phyloP scores from a whole-genome alignment of 805 yeast genomes.

The Lachancea waltii region DNA sequence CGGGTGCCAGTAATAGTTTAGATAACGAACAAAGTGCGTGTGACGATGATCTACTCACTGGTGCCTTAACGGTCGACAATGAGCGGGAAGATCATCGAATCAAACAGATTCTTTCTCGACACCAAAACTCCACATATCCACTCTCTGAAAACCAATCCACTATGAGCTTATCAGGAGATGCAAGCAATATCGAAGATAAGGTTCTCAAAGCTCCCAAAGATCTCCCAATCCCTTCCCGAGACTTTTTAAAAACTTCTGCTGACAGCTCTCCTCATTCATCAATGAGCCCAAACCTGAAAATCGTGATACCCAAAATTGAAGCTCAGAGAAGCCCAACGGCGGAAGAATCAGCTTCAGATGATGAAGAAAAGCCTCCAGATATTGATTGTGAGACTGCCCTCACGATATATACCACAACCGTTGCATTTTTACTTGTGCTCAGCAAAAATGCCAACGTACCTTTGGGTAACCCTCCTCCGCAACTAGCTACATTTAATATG shows the following conservation, averaged over 20 bases:
- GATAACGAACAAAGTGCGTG: conserved; percentile 3
- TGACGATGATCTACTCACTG: conserved; percentile 1
- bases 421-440: background rate
- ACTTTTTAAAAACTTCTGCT: conserved; percentile 1
- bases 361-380: conserved; percentile 4
- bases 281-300: background rate
- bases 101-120: conserved; percentile 6
- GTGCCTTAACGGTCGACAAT: background rate
- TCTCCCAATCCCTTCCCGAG: background rate
- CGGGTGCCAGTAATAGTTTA: conserved; percentile 10
- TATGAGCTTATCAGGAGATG: conserved; percentile 1
- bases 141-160: conserved; percentile 7
- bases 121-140: conserved; percentile 7
- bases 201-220: background rate
- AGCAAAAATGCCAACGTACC: background rate
- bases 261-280: conserved; percentile 3
- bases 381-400: conserved; percentile 6
- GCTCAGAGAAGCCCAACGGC: background rate
- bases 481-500: conserved; percentile 20
- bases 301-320: background rate
- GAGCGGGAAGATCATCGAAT: conserved; percentile 5
- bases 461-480: background rate
- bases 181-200: background rate
- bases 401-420: conserved; percentile 4
- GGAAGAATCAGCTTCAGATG: background rate